Evolutionary conservation across 768 basidiomycete species (phyloP).

Genomic region (Cubamyces sp.): DNA sequence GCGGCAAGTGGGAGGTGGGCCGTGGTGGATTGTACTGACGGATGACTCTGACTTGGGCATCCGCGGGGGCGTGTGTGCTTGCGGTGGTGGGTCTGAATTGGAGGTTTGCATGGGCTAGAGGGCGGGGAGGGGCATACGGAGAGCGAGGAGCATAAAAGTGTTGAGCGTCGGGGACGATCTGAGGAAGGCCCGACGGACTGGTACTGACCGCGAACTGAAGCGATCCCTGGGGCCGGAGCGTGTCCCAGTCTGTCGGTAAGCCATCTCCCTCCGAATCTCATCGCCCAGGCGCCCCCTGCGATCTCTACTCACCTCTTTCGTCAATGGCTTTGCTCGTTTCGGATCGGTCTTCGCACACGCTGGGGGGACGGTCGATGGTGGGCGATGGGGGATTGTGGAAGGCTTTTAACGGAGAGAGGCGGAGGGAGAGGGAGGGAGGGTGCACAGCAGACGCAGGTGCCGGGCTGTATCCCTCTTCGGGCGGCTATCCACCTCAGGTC

Average conservation of each 20-base stretch:
- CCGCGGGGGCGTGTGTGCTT: conserved; percentile 2
- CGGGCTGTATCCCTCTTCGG: not conserved
- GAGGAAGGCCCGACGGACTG: conserved; percentile 34
- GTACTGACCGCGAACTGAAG: conserved; percentile 27
- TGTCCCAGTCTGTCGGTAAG: conserved; percentile 26
- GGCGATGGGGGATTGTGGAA: conserved; percentile 2
- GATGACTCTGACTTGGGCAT: conserved; percentile 9
- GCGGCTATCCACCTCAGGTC: not conserved
- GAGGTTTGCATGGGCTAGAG: conserved; percentile 25
- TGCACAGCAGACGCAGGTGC: not conserved
- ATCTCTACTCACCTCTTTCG: conserved; percentile 7
- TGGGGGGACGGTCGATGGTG: not conserved
- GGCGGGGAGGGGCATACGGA: conserved; percentile 34
- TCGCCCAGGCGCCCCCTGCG: not conserved
- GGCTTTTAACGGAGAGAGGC: too few species aligned
- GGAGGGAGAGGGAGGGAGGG: not conserved
- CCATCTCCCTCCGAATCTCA: conserved; percentile 23
- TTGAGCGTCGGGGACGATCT: conserved; percentile 35
- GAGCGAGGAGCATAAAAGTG: conserved; percentile 35
- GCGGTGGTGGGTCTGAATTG: conserved; percentile 7
- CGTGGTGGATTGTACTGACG: conserved; percentile 11
- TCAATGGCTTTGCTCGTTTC: not conserved
- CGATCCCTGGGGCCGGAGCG: conserved; percentile 26
- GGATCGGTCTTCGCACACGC: not conserved
- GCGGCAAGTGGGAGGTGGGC: conserved; percentile 24